These are phyloP conservation scores for Aureobasidium uvarum DNA, from an alignment of 2,329 filamentous ascomycete genomes.

Conservation along the genomic window DNA sequence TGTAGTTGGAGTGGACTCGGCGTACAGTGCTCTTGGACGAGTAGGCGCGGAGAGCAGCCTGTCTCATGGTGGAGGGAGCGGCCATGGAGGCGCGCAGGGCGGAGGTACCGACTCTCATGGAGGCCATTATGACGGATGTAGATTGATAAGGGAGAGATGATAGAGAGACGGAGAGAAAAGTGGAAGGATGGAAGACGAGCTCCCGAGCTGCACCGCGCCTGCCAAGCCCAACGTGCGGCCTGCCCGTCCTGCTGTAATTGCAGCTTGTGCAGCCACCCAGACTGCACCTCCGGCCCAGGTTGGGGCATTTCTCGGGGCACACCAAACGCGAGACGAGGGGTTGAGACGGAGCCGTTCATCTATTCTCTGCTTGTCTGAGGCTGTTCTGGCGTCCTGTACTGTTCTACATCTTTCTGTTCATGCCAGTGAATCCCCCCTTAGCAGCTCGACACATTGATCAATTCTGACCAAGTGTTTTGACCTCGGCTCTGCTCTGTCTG, in stretches of 20 bases:
- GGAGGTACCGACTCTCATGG: slow-evolving; percentile 76
- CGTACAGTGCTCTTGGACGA: slow-evolving; percentile 87
- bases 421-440: neutral
- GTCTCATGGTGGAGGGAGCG: slow-evolving; percentile 51
- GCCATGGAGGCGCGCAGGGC: slow-evolving; percentile 75
- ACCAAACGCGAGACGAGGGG: neutral
- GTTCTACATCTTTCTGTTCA: neutral
- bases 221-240: slow-evolving; percentile 14
- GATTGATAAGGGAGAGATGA: slow-evolving; percentile 37
- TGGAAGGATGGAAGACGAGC: slow-evolving; percentile 21
- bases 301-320: slow-evolving; percentile 23
- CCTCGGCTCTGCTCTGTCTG: slow-evolving; percentile 13
- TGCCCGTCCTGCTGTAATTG: neutral
- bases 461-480: slow-evolving; percentile 16
- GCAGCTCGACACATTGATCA: neutral
- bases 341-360: slow-evolving; percentile 2
- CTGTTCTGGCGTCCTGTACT: neutral
- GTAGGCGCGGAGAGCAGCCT: slow-evolving; percentile 68
- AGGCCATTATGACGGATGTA: slow-evolving; percentile 65
- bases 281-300: neutral
- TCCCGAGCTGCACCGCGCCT: slow-evolving; percentile 6
- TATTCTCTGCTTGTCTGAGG: slow-evolving; percentile 2
- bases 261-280: neutral
- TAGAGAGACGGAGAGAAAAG: slow-evolving; percentile 31
- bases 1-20: slow-evolving; percentile 27